Evolutionary conservation across 139 green algal species (phyloP), one percentile per base, ranked within the genome.

Genomic region (Chlorella sp.): DNA sequence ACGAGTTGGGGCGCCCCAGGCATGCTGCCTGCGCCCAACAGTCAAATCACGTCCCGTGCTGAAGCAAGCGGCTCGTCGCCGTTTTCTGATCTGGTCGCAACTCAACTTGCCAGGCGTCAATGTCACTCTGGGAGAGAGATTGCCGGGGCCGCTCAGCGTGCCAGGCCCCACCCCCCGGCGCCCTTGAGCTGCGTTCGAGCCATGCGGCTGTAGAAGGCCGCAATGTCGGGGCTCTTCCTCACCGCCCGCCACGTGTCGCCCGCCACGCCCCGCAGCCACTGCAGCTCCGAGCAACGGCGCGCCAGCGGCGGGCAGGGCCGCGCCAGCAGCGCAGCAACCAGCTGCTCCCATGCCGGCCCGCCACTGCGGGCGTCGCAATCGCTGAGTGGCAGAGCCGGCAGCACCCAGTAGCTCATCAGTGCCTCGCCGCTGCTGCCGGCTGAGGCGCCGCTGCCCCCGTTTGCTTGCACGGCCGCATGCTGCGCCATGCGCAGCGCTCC

Each of bases 121-220:
- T n/a, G n/a, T n/a, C n/a, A n/a, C 51, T 60, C 14, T 26, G 14
- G 51, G 2, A 11, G 46, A 54, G 8, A 7, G 8, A 11, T 26
- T 60, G 51, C 51, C 13, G 62, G 41, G 72, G 30, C 44, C 34
- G 32, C 36, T 73, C 69, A 85, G n/a, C 51, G 69, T 7, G 81
- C 81, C 69, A 85, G 69, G 22, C 46, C 54, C 81, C 81, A 85
- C 28, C 81, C 81, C 7, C 54, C 81, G 1, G 69, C 81, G 28
- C 81, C 81, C 54, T 73, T 72, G 51, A 73, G 38, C 69, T 48
- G 41, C 46, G 69, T 85, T 38, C 81, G 36, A 8, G 56, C 81
- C 28, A 85, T 5, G 36, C 81, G 69, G 38, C 67, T 44, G 54
- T 85, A 85, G 38, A 79, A 78, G 0, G 56, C 54, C 3, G 51